Evolutionary conservation across 768 basidiomycete genomes (phyloP), one percentile per base, ranked within the genome.

Genomic region (Suillus decipiens): DNA sequence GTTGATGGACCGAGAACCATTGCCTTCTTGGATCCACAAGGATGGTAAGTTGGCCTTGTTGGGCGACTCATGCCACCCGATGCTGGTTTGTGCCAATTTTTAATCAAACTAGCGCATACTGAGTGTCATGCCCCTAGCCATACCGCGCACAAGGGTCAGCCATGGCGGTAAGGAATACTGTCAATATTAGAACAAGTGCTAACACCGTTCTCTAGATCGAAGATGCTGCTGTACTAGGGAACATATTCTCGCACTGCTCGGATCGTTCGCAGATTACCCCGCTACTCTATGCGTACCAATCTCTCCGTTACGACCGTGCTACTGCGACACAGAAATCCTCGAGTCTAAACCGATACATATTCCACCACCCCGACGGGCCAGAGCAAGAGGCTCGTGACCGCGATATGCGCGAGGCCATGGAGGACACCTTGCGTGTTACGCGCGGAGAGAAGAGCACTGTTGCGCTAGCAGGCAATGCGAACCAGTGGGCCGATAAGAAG

Each of bases 41-140:
- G 71, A 72, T 19, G 80, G 78, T 3, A 79, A 72, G 31, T 73
- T 86, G 1, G 78, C 72, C 5, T 70, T 86, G 17, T 73, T 86
- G 0, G 85, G 85, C 2, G 86, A 86, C 66, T 78, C 84, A 0
- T 84, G 84, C 54, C 86, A 86, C 69, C 81, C 86, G 1, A 86
- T 86, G 82, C 74, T 85, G 41, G 75, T 77, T 55, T 53, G 75
- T 34, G 56, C 28, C 28, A 42, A 41, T 57, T 57, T 39, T 7
- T 11, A n/a, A 10, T 37, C 0, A 1, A 31, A 48, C 7, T 17
- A n/a, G 54, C 28, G 1, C 17, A 42, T 43, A 33, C 7, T 34
- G 28, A 36, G 15, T 58, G 15, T 60, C 34, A 33, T 19, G 4
- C 42, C 7, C 59, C 36, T 62, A 78, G 82, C 84, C 84, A 1